Percentiles rank a stretch among this genome's conserved stretches.
Conservation (phyloP, 257 asterid species). For the Lavandula angustifolia region DNA sequence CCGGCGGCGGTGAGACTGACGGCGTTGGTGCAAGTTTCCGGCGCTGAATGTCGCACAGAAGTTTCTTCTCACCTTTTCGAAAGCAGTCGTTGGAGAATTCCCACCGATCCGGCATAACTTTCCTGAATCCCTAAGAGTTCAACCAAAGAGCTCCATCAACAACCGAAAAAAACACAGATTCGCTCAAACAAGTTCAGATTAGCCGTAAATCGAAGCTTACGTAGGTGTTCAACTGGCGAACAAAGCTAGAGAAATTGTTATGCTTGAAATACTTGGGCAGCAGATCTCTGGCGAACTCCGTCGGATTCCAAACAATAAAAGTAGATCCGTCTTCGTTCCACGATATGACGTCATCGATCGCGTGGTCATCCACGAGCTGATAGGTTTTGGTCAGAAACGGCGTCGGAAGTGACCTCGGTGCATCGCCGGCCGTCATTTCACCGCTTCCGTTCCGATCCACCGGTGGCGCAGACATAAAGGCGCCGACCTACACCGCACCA, state of each 20-base stretch:
- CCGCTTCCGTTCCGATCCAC: constrained; percentile 54
- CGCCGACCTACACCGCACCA: constrained; percentile 22
- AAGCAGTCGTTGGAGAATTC: constrained; percentile 85
- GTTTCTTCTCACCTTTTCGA: constrained; percentile 66
- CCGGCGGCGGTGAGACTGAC: constrained; percentile 2
- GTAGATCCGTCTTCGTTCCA: constrained; percentile 92
- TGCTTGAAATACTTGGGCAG: constrained; percentile 87
- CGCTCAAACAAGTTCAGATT: not conserved
- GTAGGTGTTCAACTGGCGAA: constrained; percentile 87
- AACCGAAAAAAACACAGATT: not conserved
- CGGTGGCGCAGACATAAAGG: constrained; percentile 51
- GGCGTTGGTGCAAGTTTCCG: constrained; percentile 49
- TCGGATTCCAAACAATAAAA: constrained; percentile 84
- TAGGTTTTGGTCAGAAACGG: constrained; percentile 86
- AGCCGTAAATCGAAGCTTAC: constrained; percentile 41
- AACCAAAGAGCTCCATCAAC: not conserved
- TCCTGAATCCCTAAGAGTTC: constrained; percentile 75
- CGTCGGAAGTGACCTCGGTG: constrained; percentile 68
- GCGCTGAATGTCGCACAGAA: constrained; percentile 77
- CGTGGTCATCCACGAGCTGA: constrained; percentile 73
- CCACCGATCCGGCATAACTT: constrained; percentile 94
- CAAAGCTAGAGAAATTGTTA: constrained; percentile 87
- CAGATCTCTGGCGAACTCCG: constrained; percentile 81
- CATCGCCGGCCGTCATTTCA: constrained; percentile 49
- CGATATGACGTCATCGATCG: constrained; percentile 70